These are phyloP conservation scores for Chenopodium berlandieri DNA, from an alignment of 148 eudicot genomes.

Conservation along the genomic window DNA sequence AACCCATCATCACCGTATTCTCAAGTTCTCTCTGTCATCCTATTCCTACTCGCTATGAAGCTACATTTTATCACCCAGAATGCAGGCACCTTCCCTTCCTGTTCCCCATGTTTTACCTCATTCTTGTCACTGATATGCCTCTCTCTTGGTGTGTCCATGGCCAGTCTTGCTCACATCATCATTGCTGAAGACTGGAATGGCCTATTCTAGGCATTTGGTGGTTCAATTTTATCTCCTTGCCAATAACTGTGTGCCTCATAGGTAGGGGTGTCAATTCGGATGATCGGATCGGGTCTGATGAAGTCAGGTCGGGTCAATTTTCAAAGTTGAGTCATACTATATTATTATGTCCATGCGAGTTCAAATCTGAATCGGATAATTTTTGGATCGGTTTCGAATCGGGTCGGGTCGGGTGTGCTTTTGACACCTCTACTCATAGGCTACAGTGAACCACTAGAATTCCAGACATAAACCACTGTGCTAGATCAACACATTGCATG, in stretches of 20 bases:
- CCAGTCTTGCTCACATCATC: neutral
- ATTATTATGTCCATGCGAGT: too few species aligned
- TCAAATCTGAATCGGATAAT: too few species aligned
- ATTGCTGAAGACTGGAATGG: neutral
- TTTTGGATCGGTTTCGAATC: too few species aligned
- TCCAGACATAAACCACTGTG: neutral
- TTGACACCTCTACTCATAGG: neutral
- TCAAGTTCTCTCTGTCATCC: neutral
- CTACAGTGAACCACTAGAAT: neutral
- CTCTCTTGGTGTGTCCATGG: too few species aligned
- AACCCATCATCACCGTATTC: neutral
- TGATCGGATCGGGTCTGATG: too few species aligned
- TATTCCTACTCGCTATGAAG: neutral
- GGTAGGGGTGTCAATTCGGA: too few species aligned
- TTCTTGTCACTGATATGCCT: too few species aligned
- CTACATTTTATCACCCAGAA: neutral
- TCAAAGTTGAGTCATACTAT: too few species aligned
- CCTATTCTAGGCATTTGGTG: neutral
- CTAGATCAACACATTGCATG: neutral
- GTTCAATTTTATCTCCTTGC: neutral
- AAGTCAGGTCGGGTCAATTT: too few species aligned
- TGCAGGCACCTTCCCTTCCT: neutral
- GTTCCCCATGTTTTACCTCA: neutral
- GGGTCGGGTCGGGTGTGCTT: neutral
- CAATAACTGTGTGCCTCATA: neutral